Percentiles rank a stretch among this genome's conserved stretches.
Evolutionary conservation across 768 basidiomycete genomes (phyloP).

Genomic region (Leucosporidium creatinivorum): DNA sequence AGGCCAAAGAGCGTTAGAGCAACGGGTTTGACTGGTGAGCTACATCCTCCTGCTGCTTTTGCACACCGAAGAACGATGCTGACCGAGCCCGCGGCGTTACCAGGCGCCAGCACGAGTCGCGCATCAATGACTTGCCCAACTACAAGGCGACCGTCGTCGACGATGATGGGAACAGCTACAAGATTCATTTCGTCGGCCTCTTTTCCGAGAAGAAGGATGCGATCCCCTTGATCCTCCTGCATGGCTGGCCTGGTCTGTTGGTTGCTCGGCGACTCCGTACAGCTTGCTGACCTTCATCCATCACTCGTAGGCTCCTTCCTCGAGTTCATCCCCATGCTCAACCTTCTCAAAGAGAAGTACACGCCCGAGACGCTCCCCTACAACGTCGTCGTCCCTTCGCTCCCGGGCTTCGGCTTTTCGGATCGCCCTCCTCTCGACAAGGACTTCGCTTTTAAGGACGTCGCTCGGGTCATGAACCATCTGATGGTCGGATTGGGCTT

Average conservation of each 20-base stretch:
- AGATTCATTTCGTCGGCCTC: constrained; percentile 36
- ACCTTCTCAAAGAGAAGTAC: not conserved
- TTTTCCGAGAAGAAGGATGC: constrained; percentile 31
- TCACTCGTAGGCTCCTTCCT: constrained; percentile 32
- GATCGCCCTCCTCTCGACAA: constrained; percentile 17
- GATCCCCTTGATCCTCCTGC: constrained; percentile 36
- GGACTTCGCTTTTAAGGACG: constrained; percentile 22
- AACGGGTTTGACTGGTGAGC: constrained; percentile 30
- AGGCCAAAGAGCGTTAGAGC: constrained; percentile 26
- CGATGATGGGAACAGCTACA: not conserved
- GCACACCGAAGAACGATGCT: not conserved
- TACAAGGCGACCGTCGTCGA: constrained; percentile 25
- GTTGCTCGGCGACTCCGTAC: not conserved
- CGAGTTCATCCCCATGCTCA: constrained; percentile 34
- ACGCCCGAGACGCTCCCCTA: constrained; percentile 30
- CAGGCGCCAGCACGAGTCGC: not conserved
- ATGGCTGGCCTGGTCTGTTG: constrained; percentile 37
- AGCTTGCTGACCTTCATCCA: not conserved
- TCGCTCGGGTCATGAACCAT: constrained; percentile 18
- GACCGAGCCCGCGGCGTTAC: not conserved
- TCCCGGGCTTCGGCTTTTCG: constrained; percentile 33
- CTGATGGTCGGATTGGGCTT: constrained; percentile 28
- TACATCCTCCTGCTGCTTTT: too few relatives aligned
- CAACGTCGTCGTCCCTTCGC: constrained; percentile 33
- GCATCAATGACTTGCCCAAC: constrained; percentile 32